Evolutionary conservation across 768 basidiomycete genomes (phyloP).

Genomic region (Mycena kentingensis): DNA sequence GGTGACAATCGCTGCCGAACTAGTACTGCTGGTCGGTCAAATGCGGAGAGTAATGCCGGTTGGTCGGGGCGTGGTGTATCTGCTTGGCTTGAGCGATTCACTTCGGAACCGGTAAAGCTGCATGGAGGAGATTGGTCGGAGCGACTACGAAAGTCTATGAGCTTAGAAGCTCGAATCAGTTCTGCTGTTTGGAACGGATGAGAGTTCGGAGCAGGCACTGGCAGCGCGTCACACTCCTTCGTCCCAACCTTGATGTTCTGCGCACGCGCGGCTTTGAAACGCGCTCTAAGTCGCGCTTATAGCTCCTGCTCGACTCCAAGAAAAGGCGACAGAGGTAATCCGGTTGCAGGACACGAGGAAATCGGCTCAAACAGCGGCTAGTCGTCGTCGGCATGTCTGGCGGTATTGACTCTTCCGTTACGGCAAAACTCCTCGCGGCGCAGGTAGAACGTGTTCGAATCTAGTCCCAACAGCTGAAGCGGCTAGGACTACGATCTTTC

Average conservation of each 20-base stretch:
- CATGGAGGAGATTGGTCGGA: no score
- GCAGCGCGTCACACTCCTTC: no score
- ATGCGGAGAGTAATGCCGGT: no score
- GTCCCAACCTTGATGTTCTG: neutral
- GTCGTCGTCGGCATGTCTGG: conserved; percentile 95
- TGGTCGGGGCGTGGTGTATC: no score
- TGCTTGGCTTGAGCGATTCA: no score
- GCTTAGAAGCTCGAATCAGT: no score
- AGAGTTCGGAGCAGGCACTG: no score
- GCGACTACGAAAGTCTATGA: no score
- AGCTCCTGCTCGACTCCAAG: neutral
- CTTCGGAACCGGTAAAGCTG: no score
- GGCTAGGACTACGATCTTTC: conserved; percentile 71
- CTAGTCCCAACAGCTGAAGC: neutral
- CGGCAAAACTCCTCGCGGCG: conserved; percentile 73
- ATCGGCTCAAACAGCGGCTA: conserved; percentile 29
- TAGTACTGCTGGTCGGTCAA: no score
- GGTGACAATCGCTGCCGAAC: no score
- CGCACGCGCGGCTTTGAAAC: neutral
- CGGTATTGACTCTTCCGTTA: conserved; percentile 91
- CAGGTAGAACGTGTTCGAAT: conserved; percentile 43
- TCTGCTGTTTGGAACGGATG: no score
- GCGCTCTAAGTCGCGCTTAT: conserved; percentile 3
- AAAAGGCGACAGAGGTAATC: neutral
- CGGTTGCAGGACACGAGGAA: neutral